Evolutionary conservation across 169 alveolate species (phyloP), one percentile per base, ranked within the genome.

Genomic region (Eimeria tenella): DNA sequence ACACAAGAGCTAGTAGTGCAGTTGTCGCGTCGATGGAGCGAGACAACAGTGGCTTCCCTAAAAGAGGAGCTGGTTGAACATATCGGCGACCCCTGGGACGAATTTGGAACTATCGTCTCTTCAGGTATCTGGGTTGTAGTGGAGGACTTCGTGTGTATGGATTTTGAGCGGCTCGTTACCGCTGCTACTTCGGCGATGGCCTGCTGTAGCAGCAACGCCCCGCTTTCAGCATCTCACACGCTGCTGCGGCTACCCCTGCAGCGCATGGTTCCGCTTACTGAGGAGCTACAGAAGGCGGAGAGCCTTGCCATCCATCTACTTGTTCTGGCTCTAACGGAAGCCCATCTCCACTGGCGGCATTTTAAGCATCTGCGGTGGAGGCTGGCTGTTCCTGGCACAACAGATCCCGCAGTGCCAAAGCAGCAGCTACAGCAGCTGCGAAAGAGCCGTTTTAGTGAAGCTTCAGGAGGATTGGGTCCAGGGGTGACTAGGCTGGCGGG

Each of bases 271-370:
- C 86, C 17, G 31, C 62, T 53, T 5, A 9, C 6, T 60, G 86
- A 60, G 70, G 62, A 65, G 74, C 84, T 55, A 6, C 93, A 53
- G 86, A 55, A 70, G 17, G 93, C 58, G 21, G 93, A 82, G 60
- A 15, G 65, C 9, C 31, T 63, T 4, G 31, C 74, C 62, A 73
- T 50, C 53, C 56, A 71, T 19, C 70, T 70, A 2, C 31, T 73
- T 5, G 58, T 11, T 53, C 63, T 17, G 0, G 93, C 70, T 0
- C 65, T 86, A 25, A 49, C 56, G 71, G 93, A 73, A 56, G 93
- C 90, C 60, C 58, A 49, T 60, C 83, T 50, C 74, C 83, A 74
- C 3, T 23, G 84, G 73, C 71, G 55, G 56, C 65, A 49, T 65
- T 65, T 13, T 65, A 63, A 63, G 77, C 75, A 60, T 10, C 19